phyloP scores from a whole-genome alignment of 139 green algal genomes.

The Chlamydomonas sp. region DNA sequence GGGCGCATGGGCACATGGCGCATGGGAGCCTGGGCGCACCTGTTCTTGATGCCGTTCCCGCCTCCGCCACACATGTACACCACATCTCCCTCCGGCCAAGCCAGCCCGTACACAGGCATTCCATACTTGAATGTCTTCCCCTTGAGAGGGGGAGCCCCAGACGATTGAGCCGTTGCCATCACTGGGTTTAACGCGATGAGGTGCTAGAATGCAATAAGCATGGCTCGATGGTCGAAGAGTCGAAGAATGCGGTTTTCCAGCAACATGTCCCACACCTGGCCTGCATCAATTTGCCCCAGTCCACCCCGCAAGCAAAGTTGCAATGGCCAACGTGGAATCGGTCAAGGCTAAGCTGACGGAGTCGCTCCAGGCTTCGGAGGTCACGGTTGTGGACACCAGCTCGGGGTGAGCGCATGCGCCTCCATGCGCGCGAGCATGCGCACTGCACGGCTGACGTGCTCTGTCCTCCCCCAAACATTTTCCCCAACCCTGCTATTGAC shows the following conservation, averaged over 20 bases:
- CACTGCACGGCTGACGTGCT: neutral
- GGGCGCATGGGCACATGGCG: neutral
- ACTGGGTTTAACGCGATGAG: too few relatives aligned
- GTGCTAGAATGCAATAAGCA: too few relatives aligned
- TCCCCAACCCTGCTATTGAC: neutral
- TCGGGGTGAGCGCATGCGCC: neutral
- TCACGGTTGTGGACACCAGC: neutral
- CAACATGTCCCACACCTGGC: too few relatives aligned
- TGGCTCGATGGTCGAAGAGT: too few relatives aligned
- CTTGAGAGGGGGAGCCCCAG: neutral
- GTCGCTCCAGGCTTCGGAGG: neutral
- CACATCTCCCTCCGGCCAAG: conserved; percentile 36
- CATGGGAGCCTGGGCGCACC: conserved; percentile 3
- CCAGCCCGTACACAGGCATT: conserved; percentile 45
- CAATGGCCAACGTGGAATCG: too few relatives aligned
- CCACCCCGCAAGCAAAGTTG: too few relatives aligned
- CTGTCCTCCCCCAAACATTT: too few relatives aligned
- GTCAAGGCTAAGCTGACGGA: neutral
- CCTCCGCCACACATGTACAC: conserved; percentile 41
- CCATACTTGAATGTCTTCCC: conserved; percentile 47
- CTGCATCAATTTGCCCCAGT: too few relatives aligned
- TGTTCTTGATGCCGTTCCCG: conserved; percentile 38
- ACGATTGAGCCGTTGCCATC: neutral
- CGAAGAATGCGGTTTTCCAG: too few relatives aligned
- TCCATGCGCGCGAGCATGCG: neutral